Conservation (phyloP, 225 moss, liverwort and hornwort genomes). For the Pleurozium schreberi region DNA sequence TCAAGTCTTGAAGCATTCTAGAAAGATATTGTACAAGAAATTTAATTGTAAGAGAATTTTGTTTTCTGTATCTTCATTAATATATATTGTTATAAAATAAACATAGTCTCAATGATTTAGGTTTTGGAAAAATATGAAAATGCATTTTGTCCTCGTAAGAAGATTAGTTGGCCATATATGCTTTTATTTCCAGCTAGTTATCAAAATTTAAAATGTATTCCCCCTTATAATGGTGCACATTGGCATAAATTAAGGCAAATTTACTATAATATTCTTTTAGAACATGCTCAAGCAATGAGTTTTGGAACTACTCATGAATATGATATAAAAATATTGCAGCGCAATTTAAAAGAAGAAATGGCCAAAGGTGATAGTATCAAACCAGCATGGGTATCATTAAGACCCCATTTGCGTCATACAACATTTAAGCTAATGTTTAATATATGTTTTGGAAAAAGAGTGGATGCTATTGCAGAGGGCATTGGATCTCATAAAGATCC, state of each 20-base stretch:
- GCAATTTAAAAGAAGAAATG: conserved; percentile 32
- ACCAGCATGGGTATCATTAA: conserved; percentile 22
- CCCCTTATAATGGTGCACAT: conserved; percentile 10
- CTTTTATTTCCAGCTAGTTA: neutral
- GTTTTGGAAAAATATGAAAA: conserved; percentile 16
- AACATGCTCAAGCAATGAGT: neutral
- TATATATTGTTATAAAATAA: neutral
- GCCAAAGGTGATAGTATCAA: conserved; percentile 11
- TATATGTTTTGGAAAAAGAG: conserved; percentile 54
- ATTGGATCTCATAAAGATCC: conserved; percentile 46
- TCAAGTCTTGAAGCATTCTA: neutral
- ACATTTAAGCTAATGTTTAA: conserved; percentile 45
- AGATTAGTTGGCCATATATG: conserved; percentile 1
- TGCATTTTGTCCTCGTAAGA: neutral
- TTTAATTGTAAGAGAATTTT: neutral
- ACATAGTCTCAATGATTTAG: neutral
- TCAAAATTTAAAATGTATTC: conserved; percentile 18
- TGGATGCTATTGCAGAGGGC: conserved; percentile 29
- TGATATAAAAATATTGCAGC: conserved; percentile 21
- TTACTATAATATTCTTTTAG: conserved; percentile 9
- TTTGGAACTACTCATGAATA: conserved; percentile 14
- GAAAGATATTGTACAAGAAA: neutral
- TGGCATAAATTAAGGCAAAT: conserved; percentile 24
- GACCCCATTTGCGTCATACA: conserved; percentile 30
- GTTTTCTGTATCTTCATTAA: neutral